Evolutionary conservation across 2,329 filamentous ascomycete genomes (phyloP).

Genomic region (Aspergillus transmontanensis): DNA sequence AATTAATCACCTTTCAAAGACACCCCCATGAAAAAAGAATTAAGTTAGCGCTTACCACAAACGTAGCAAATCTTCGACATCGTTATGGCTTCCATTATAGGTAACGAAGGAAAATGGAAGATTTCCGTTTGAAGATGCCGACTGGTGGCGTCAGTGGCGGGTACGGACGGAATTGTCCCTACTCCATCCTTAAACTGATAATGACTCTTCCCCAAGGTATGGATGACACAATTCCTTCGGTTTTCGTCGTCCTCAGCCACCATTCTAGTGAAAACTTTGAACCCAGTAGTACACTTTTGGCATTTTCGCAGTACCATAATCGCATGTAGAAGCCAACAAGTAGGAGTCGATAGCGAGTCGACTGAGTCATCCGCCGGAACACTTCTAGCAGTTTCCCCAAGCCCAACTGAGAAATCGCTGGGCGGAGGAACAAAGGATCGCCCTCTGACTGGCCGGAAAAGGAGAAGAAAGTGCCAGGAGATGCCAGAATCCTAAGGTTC

Average conservation of each 20-base stretch:
- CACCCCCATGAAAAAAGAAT: not conserved
- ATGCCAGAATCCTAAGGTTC: constrained; percentile 18
- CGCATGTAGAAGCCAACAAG: not conserved
- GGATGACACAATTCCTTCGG: not conserved
- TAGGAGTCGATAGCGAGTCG: not conserved
- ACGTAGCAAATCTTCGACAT: not conserved
- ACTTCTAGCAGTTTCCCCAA: constrained; percentile 14
- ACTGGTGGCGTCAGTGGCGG: constrained; percentile 32
- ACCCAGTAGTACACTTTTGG: not conserved
- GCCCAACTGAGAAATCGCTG: no score
- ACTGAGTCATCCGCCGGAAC: constrained; percentile 12
- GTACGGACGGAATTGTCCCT: constrained; percentile 16
- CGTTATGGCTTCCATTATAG: not conserved
- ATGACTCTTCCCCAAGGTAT: not conserved
- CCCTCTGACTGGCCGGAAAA: constrained; percentile 15
- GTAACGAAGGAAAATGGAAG: constrained; percentile 1
- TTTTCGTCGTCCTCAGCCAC: not conserved
- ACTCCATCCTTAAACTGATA: constrained; percentile 5
- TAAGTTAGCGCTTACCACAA: not conserved
- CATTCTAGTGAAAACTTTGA: constrained; percentile 2
- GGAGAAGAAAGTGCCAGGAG: constrained; percentile 20
- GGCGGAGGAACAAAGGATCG: constrained; percentile 13
- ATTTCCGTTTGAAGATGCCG: constrained; percentile 12
- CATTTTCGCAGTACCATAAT: not conserved
- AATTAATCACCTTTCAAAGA: not conserved